phyloP scores from a whole-genome alignment of 257 asterid genomes.

The Paraleonurus japonicus region DNA sequence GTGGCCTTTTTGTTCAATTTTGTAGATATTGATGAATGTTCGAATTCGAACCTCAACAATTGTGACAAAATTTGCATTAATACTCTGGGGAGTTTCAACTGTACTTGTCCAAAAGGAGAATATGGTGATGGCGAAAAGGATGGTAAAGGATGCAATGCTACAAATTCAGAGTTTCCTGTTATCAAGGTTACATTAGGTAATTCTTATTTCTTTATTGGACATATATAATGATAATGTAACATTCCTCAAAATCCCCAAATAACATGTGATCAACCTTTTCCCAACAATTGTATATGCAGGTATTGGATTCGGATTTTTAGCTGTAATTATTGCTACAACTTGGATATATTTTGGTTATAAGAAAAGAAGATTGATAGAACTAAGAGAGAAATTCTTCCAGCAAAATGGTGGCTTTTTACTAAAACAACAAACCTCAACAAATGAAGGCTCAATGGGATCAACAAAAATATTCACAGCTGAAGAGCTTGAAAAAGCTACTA shows the following conservation, averaged over 20 bases:
- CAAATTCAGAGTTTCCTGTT: background rate
- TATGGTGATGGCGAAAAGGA: background rate
- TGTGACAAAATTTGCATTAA: conserved; percentile 16
- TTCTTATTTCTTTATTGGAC: background rate
- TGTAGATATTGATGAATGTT: conserved; percentile 23
- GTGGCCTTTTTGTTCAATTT: background rate
- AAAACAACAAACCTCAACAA: conserved; percentile 55
- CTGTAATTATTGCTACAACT: conserved; percentile 42
- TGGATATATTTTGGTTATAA: conserved; percentile 56
- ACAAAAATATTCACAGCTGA: conserved; percentile 57
- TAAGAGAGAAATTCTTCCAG: conserved; percentile 61
- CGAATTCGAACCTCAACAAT: background rate
- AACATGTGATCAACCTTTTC: background rate
- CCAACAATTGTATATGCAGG: conserved; percentile 39
- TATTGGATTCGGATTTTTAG: conserved; percentile 58
- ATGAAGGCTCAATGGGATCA: conserved; percentile 43
- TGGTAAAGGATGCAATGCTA: background rate
- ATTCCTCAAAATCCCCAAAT: background rate
- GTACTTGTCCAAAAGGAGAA: conserved; percentile 12
- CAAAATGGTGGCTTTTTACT: conserved; percentile 72
- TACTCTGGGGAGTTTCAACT: background rate
- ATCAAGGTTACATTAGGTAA: conserved; percentile 25
- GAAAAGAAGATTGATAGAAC: conserved; percentile 44
- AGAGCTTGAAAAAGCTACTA: conserved; percentile 58
- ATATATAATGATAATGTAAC: background rate